Base-by-base conservation (phyloP, 2,329 filamentous ascomycete genomes). In the Penicillium sp. region DNA sequence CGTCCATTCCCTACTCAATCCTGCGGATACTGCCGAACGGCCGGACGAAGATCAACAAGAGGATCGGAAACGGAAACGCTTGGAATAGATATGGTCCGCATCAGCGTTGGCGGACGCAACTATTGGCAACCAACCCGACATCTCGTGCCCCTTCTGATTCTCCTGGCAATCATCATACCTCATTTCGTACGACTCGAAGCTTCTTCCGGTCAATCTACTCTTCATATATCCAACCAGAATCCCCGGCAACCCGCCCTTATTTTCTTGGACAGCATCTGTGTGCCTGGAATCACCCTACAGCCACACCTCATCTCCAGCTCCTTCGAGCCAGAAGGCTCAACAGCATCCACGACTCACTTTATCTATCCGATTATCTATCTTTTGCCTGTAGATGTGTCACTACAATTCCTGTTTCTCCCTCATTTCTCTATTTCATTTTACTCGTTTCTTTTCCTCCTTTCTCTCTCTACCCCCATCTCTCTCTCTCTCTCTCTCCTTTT, bases 1-100 rank as follows among this genome's bases (percentile, higher is more conserved):
- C 67, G 85, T 89, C 25, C 86, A 89, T 71, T 87, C 84, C 6
- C 75, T 90, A 26, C 80, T 90, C 0, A 90, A 90, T 66, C 88
- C 88, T 6, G 86, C 87, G 14, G 87, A 89, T 66, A 89, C 87
- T 1, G 85, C 84, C 1, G 88, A 90, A 73, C 76, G 86, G 60
- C 84, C 85, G 22, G 87, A 87, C 49, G 87, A 89, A 71, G 87
- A 89, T 60, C 81, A 87, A 60, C 79, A 81, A 26, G 85, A 87
- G 22, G 86, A 88, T 60, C 80, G 87, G 62, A 89, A 88, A 77
- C 80, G 86, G 65, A 88, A 88, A 77, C 77, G 84, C 68, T 61
- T 85, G 63, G 75, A 79, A 70, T 85, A 73, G 78, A 42, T 53
- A 19, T 40, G 16, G 51, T 16, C 28, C 46, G 38, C 51, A 59